Evolutionary conservation across 148 eudicot species (phyloP).

Genomic region (Fagopyrum homotropicum): DNA sequence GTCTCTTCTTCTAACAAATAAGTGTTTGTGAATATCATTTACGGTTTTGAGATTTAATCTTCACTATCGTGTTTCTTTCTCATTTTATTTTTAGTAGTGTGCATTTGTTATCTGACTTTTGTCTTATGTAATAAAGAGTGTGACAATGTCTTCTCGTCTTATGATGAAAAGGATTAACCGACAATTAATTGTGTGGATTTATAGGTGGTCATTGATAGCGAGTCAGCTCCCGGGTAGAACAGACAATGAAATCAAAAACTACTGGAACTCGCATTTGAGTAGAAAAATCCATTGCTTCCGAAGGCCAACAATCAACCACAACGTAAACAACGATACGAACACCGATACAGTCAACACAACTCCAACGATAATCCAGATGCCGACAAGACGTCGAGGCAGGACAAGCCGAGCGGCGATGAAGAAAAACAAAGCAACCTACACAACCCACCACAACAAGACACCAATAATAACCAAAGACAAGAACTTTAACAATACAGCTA

Average conservation of each 20-base stretch:
- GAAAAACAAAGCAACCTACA: constrained; percentile 23
- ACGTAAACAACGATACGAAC: neutral
- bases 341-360: neutral
- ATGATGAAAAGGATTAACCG: neutral
- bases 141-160: too few species aligned
- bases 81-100: too few species aligned
- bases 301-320: neutral
- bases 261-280: constrained; percentile 92
- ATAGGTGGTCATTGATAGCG: constrained; percentile 18
- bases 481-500: neutral
- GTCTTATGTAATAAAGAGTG: too few species aligned
- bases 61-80: too few species aligned
- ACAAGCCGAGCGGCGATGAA: constrained; percentile 44
- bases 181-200: neutral
- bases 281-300: constrained; percentile 42
- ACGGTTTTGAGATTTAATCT: too few species aligned
- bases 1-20: too few species aligned
- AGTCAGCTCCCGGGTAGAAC: constrained; percentile 75
- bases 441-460: neutral
- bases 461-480: neutral
- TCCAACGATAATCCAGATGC: neutral
- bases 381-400: constrained; percentile 33
- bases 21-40: too few species aligned
- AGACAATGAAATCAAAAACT: constrained; percentile 87
- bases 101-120: too few species aligned